Evolutionary conservation across 495 filamentous ascomycete genomes (phyloP), one percentile per base, ranked within the genome.

Genomic region (Lentithecium fluviatile): DNA sequence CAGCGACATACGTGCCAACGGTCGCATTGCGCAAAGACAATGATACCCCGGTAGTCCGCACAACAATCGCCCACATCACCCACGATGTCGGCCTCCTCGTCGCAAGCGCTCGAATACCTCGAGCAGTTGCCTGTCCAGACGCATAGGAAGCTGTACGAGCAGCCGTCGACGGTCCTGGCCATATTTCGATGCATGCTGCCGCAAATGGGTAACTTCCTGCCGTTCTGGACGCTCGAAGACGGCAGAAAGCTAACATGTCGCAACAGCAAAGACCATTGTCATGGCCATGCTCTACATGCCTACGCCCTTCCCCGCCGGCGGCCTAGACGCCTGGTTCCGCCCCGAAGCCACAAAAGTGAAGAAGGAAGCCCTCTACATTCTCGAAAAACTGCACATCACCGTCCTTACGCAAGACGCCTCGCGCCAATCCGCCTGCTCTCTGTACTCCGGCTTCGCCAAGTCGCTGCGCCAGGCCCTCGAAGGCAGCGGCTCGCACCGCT

Each of bases 161-260:
- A 96, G 79, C 94, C 94, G 12, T 95, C 91, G 7, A 95, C 95
- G 4, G 87, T 90, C 25, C 85, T 98, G 42, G 95, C 94, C 51
- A 92, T 98, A 65, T 97, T 97, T 74, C 84, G 95, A 64, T 91
- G 94, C 76, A 96, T 97, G 91, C 82, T 97, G 56, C 89, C 95
- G 60, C 89, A 92, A 58, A 75, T 96, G 52, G 90, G 90, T 93
- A 81, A 67, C 67, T 45, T 19, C 47, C 47, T 37, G 26, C 20
- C 17, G 46, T 17, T 49, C 19, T 29, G 3, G 20, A 6, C 8
- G 17, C 34, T 24, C 11, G 0, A 25, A 51, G n/a, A n/a, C n/a
- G n/a, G 46, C 21, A 20, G n/a, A 2, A 19, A 10, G 2, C 42
- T 59, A 29, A 56, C 42, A 46, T 32, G 45, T 46, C 49, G 38